phyloP scores from a whole-genome alignment of 2,329 filamentous ascomycete genomes.

The Cyanodermella asteris region DNA sequence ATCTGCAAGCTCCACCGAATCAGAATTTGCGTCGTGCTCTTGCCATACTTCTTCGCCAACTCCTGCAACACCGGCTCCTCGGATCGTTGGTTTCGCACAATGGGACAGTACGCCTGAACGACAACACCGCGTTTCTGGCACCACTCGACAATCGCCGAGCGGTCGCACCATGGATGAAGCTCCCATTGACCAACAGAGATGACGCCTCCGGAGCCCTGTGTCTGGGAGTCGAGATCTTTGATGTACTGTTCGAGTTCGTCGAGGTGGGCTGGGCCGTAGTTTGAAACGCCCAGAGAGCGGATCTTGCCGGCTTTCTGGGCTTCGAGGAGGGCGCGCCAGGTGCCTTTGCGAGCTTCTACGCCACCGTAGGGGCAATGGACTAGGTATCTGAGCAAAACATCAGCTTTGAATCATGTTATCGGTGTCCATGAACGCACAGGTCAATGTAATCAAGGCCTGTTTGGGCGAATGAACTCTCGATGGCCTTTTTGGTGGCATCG shows the following conservation, averaged over 20 bases:
- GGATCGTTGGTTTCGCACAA: conserved; percentile 23
- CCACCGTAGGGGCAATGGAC: conserved; percentile 32
- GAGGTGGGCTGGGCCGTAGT: conserved; percentile 33
- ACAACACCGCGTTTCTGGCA: conserved; percentile 40
- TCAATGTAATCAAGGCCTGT: conserved; percentile 46
- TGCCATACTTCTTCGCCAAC: conserved; percentile 33
- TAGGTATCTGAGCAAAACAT: conserved; percentile 12
- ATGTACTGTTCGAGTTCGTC: conserved; percentile 32
- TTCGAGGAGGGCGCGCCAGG: conserved; percentile 32
- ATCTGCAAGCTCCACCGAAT: conserved; percentile 40
- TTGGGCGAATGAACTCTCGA: conserved; percentile 40
- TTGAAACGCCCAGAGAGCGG: conserved; percentile 30
- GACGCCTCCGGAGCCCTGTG: conserved; percentile 42
- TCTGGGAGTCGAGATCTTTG: conserved; percentile 38
- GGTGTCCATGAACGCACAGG: conserved; percentile 16
- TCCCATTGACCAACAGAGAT: conserved; percentile 77
- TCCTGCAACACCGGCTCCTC: conserved; percentile 30
- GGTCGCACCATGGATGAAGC: conserved; percentile 67
- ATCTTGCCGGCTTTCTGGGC: conserved; percentile 29
- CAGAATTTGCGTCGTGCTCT: conserved; percentile 35
- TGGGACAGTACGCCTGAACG: conserved; percentile 32
- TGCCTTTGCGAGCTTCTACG: conserved; percentile 24
- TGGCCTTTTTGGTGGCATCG: conserved; percentile 37
- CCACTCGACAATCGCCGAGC: conserved; percentile 64
- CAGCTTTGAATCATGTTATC: conserved; percentile 6